Conservation (phyloP, 129 eudicot genomes). For the Escallonia herrerae region DNA sequence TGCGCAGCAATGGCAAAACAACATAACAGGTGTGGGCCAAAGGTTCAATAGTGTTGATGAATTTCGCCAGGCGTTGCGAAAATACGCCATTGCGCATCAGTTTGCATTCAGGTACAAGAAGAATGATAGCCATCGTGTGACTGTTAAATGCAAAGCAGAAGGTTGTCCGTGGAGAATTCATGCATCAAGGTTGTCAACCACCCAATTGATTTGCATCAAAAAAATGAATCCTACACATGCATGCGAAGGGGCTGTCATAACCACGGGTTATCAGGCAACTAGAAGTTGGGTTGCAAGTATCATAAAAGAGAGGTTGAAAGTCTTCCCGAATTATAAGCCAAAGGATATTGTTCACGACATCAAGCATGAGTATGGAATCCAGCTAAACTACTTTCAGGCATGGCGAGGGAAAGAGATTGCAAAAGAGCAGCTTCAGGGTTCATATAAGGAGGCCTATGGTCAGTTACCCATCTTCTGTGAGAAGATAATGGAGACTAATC, state of each 20-base stretch:
- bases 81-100: slow-evolving; percentile 80
- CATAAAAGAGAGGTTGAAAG: slow-evolving; percentile 74
- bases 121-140: slow-evolving; percentile 97
- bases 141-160: slow-evolving; percentile 85
- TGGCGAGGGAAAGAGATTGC: slow-evolving; percentile 99
- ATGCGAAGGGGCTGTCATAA: slow-evolving; percentile 60
- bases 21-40: slow-evolving; percentile 90
- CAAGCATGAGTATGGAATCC: slow-evolving; percentile 77
- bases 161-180: slow-evolving; percentile 98
- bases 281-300: slow-evolving; percentile 96
- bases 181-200: slow-evolving; percentile 87
- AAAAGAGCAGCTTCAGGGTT: slow-evolving; percentile 95
- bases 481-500: slow-evolving; percentile 88
- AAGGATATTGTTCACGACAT: slow-evolving; percentile 89
- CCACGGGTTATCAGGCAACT: slow-evolving; percentile 79
- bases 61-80: slow-evolving; percentile 83
- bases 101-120: slow-evolving; percentile 86
- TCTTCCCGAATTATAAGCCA: slow-evolving; percentile 81
- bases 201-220: slow-evolving; percentile 83
- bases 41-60: slow-evolving; percentile 78
- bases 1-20: slow-evolving; percentile 87
- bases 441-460: slow-evolving; percentile 87
- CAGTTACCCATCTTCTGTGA: slow-evolving; percentile 76
- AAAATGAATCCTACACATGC: slow-evolving; percentile 88
- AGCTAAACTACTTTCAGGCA: slow-evolving; percentile 89